Evolutionary conservation across 148 eudicot species (phyloP).

Genomic region (Polygonum maritimum): DNA sequence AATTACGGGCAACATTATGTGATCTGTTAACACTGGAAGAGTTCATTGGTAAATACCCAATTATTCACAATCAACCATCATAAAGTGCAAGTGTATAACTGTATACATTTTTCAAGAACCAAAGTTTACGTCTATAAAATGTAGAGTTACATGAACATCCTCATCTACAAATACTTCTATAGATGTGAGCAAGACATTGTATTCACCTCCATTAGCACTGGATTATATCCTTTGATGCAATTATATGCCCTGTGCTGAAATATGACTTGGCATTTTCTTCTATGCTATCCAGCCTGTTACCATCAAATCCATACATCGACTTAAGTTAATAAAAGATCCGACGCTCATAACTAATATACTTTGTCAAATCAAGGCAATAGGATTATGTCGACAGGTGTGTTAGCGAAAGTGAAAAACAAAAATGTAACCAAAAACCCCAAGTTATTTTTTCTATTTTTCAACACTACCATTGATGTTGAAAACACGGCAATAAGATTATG

Average conservation of each 20-base stretch:
- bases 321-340: not conserved
- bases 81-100: too few species aligned
- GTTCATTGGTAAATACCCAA: too few species aligned
- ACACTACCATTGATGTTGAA: not conserved
- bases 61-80: too few species aligned
- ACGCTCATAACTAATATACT: not conserved
- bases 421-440: not conserved
- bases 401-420: not conserved
- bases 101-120: too few species aligned
- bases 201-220: conserved; percentile 33
- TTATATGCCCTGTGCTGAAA: conserved; percentile 51
- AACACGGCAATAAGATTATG: not conserved
- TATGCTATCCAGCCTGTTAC: conserved; percentile 59
- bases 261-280: conserved; percentile 77
- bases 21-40: too few species aligned
- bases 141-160: too few species aligned
- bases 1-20: too few species aligned
- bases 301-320: not conserved
- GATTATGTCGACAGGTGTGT: not conserved
- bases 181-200: not conserved
- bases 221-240: conserved; percentile 52
- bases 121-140: too few species aligned
- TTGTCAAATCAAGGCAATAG: not conserved
- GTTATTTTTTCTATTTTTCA: not conserved
- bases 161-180: too few species aligned